A percentile compares a stretch with the other conserved stretches of the same genome.
Conservation (phyloP, 129 eudicot species). For the Rutidosis leptorrhynchoides region DNA sequence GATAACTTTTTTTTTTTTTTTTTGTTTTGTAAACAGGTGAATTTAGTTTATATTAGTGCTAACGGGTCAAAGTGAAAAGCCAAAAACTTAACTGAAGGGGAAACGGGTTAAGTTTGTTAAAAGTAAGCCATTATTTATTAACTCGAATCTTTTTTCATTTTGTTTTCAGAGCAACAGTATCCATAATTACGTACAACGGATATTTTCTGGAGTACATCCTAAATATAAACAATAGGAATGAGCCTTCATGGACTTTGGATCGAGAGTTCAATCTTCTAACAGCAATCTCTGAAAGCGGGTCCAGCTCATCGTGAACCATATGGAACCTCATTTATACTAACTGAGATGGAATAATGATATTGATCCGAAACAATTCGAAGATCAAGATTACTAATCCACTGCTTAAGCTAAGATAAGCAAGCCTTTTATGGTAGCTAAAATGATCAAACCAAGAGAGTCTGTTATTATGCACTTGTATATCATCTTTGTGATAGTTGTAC, state of each 20-base stretch:
- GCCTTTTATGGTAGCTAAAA: neutral
- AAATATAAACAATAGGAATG: constrained; percentile 56
- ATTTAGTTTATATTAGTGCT: neutral
- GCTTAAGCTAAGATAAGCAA: neutral
- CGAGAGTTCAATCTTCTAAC: constrained; percentile 79
- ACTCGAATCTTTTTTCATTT: neutral
- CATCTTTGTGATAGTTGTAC: neutral
- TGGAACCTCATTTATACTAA: neutral
- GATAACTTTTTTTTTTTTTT: neutral
- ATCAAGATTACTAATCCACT: neutral
- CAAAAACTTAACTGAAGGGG: neutral
- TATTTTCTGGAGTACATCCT: constrained; percentile 67
- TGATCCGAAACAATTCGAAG: neutral
- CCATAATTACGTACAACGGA: constrained; percentile 65
- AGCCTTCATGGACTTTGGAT: constrained; percentile 73
- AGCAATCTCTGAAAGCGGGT: constrained; percentile 30
- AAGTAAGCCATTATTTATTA: neutral
- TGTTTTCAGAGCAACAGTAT: constrained; percentile 60
- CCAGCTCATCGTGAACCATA: constrained; percentile 1
- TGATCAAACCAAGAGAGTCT: constrained; percentile 4
- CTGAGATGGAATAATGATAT: neutral
- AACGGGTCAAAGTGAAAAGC: neutral
- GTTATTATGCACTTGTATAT: neutral
- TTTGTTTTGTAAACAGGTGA: neutral
- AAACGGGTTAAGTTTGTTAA: neutral